These are phyloP conservation scores for Aristolochia contorta DNA, from an alignment of 164 flowering plant species.

Conservation along the genomic window DNA sequence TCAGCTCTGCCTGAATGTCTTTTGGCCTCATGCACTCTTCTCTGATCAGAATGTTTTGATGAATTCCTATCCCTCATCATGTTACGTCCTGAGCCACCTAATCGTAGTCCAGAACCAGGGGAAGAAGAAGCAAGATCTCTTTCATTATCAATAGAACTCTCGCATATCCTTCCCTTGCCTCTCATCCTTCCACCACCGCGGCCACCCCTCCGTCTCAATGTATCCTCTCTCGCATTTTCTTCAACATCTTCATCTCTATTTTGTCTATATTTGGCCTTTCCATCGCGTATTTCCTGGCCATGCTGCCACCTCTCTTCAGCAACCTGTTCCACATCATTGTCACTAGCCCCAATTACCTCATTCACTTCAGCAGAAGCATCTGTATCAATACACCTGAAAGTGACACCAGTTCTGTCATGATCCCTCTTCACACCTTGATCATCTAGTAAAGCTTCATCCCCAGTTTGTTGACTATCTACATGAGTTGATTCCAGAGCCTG, in stretches of 20 bases:
- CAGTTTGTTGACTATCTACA: constrained; percentile 32
- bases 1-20: constrained; percentile 23
- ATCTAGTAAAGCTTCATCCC: constrained; percentile 34
- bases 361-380: constrained; percentile 29
- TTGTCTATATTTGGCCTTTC: constrained; percentile 35
- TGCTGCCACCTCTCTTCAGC: constrained; percentile 45
- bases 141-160: constrained; percentile 48
- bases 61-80: constrained; percentile 38
- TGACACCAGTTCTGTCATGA: constrained; percentile 28
- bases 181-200: constrained; percentile 47
- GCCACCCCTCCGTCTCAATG: constrained; percentile 40
- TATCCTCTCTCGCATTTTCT: constrained; percentile 58
- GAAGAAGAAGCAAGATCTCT: constrained; percentile 33
- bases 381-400: constrained; percentile 7
- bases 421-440: constrained; percentile 38
- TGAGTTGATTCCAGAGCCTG: constrained; percentile 40
- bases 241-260: constrained; percentile 43
- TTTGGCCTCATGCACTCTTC: constrained; percentile 29
- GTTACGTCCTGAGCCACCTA: constrained; percentile 33
- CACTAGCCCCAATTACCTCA: constrained; percentile 29
- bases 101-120: constrained; percentile 44
- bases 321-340: constrained; percentile 19
- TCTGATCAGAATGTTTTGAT: constrained; percentile 34
- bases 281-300: constrained; percentile 34
- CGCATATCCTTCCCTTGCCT: constrained; percentile 52